Evolutionary conservation across 2,329 filamentous ascomycete species (phyloP).

Genomic region (Fusarium chuoi): DNA sequence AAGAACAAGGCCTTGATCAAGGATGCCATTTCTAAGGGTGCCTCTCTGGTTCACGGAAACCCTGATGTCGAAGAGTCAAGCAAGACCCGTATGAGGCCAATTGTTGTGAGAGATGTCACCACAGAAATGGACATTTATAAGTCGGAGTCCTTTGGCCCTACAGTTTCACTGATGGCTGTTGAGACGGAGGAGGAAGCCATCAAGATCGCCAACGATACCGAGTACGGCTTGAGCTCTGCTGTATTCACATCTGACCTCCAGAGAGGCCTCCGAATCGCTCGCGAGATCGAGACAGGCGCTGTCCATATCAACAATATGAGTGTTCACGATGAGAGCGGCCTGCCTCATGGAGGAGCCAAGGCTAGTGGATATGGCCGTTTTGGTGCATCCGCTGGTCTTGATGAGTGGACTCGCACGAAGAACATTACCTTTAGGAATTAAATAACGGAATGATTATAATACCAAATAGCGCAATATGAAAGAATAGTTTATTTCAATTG

Average conservation of each 20-base stretch:
- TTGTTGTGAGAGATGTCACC: slow-evolving; percentile 73
- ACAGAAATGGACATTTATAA: slow-evolving; percentile 77
- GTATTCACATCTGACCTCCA: slow-evolving; percentile 78
- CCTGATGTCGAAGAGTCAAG: slow-evolving; percentile 46
- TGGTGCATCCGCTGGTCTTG: slow-evolving; percentile 61
- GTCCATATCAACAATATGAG: slow-evolving; percentile 75
- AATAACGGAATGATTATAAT: neutral
- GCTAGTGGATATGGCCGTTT: slow-evolving; percentile 72
- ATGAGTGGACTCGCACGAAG: slow-evolving; percentile 73
- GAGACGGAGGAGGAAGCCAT: slow-evolving; percentile 78
- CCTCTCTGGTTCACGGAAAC: slow-evolving; percentile 57
- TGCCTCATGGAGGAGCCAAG: slow-evolving; percentile 76
- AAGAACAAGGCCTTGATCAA: slow-evolving; percentile 75
- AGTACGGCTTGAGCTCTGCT: slow-evolving; percentile 77
- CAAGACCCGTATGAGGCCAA: slow-evolving; percentile 64
- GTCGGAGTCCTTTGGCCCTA: slow-evolving; percentile 82
- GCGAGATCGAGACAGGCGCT: slow-evolving; percentile 72
- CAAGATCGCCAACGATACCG: slow-evolving; percentile 80
- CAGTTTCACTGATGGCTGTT: slow-evolving; percentile 73
- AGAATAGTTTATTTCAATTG: neutral
- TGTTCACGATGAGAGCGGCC: slow-evolving; percentile 70
- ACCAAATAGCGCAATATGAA: neutral
- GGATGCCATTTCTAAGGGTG: slow-evolving; percentile 76
- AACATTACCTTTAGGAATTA: slow-evolving; percentile 66
- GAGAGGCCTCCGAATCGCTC: slow-evolving; percentile 68